These are phyloP conservation scores for Coemansia nantahalensis DNA, from an alignment of 192 early-diverging fungal genomes.

Conservation along the genomic window DNA sequence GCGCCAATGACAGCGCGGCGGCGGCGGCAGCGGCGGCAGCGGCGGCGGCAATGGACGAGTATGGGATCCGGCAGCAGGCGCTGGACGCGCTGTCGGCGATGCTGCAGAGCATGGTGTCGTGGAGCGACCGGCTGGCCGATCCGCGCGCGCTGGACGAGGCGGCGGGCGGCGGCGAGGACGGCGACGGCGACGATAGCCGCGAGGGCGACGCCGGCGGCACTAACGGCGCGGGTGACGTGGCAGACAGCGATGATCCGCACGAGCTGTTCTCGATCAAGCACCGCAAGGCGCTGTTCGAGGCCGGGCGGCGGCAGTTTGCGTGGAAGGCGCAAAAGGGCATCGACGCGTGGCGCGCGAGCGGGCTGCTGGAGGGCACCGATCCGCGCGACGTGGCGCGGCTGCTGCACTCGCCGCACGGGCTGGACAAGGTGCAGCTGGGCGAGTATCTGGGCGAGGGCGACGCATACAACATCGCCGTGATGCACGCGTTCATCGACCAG, in stretches of 20 bases:
- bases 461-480: conserved; percentile 85
- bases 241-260: conserved; percentile 71
- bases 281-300: conserved; percentile 78
- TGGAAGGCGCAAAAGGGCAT: conserved; percentile 90
- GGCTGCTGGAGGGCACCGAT: conserved; percentile 64
- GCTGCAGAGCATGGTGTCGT: conserved; percentile 64
- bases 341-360: conserved; percentile 64
- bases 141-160: conserved; percentile 4
- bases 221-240: too few relatives aligned
- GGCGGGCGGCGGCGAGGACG: too few relatives aligned
- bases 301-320: conserved; percentile 79
- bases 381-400: conserved; percentile 75
- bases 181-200: conserved; percentile 57
- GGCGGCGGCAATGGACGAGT: conserved; percentile 30
- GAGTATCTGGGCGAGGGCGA: conserved; percentile 95
- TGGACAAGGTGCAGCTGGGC: conserved; percentile 86
- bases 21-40: conserved; percentile 3
- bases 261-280: conserved; percentile 81
- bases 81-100: conserved; percentile 62
- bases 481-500: conserved; percentile 96
- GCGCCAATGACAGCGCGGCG: neutral
- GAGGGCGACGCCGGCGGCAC: neutral
- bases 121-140: conserved; percentile 56
- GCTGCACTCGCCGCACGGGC: conserved; percentile 59
- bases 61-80: conserved; percentile 57